A percentile compares a stretch with the other conserved stretches of the same genome.
phyloP scores from a whole-genome alignment of 2,329 filamentous ascomycete species.

The Trichophyton equinum region DNA sequence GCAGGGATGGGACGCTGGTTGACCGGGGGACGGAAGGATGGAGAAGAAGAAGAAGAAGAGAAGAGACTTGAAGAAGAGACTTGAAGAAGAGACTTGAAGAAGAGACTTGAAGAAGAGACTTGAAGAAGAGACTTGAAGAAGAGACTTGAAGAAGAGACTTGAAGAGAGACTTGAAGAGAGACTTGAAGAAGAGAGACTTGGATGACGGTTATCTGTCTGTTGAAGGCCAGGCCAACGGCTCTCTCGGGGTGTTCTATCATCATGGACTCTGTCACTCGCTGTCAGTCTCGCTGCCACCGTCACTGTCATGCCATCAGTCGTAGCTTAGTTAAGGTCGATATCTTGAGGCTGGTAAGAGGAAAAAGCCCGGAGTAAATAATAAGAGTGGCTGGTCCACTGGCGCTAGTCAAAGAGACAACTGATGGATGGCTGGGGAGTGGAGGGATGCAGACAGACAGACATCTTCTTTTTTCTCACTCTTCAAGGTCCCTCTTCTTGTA shows the following conservation, averaged over 20 bases:
- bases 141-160: neutral
- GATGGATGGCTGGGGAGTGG: neutral
- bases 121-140: neutral
- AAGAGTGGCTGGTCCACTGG: conserved; percentile 1
- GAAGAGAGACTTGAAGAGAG: neutral
- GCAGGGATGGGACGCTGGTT: neutral
- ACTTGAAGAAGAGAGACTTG: neutral
- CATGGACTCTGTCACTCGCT: no score
- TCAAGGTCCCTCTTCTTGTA: neutral
- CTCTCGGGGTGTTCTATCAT: no score
- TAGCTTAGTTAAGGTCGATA: no score
- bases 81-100: neutral
- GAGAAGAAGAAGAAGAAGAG: no score
- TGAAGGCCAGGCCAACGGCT: neutral
- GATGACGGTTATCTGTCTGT: neutral
- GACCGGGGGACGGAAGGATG: neutral
- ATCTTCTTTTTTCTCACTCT: neutral
- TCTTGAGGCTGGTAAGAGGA: neutral
- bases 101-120: neutral
- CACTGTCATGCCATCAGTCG: no score
- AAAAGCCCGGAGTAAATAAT: neutral
- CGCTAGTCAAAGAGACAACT: neutral
- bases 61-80: neutral
- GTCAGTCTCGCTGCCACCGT: no score
- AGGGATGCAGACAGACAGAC: neutral